Percentiles rank a stretch among this genome's conserved stretches.
These are phyloP conservation scores for Penicillium sp. DNA, from an alignment of 2,329 filamentous ascomycete genomes.

Conservation along the genomic window DNA sequence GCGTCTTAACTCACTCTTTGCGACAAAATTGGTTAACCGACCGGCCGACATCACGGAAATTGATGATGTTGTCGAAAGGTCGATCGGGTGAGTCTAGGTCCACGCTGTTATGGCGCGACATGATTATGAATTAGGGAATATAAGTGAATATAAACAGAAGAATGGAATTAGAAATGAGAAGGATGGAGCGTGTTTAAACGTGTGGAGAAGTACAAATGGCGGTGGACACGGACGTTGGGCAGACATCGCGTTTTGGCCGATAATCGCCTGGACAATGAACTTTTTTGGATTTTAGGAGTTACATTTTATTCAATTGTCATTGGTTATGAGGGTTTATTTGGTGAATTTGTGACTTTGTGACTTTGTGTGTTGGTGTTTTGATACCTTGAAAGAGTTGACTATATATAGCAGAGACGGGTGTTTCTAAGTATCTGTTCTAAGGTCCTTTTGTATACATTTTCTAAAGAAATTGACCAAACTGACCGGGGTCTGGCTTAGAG, in stretches of 20 bases:
- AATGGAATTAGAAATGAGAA: neutral
- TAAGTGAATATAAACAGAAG: neutral
- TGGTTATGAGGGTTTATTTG: neutral
- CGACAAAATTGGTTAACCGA: constrained; percentile 63
- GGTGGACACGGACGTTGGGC: constrained; percentile 25
- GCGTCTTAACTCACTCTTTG: constrained; percentile 48
- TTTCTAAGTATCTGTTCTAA: neutral
- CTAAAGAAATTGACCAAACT: neutral
- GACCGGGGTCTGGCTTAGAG: neutral
- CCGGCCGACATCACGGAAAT: constrained; percentile 74
- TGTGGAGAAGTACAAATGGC: constrained; percentile 21
- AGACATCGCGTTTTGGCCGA: constrained; percentile 12
- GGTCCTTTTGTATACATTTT: neutral
- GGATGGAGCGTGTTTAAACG: neutral
- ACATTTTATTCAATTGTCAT: neutral
- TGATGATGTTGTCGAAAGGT: constrained; percentile 61
- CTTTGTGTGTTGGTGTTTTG: no score
- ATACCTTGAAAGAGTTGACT: neutral
- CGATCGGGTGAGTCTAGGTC: constrained; percentile 37
- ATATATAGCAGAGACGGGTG: neutral
- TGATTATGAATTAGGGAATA: constrained; percentile 10
- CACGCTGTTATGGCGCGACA: constrained; percentile 31
- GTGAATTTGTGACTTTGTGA: neutral
- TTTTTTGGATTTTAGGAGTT: neutral
- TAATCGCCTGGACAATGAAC: constrained; percentile 14